Conservation (phyloP, 805 yeast species). For the Myxozyma melibiosi region DNA sequence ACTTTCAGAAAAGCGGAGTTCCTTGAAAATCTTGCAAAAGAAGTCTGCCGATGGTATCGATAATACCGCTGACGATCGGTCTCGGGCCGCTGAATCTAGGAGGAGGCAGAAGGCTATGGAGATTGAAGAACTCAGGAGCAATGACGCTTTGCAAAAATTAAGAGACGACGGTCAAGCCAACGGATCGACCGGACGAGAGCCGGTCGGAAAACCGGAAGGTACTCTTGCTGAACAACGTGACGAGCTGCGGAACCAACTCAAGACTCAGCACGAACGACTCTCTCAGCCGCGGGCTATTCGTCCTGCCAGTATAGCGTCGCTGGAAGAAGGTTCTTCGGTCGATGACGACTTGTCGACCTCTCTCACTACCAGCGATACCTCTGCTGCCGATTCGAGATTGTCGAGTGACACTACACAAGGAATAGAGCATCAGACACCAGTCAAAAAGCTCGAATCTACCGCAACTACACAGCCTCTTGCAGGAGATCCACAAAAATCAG, state of each 20-base stretch:
- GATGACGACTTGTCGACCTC: background rate
- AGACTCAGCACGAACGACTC: conserved; percentile 2
- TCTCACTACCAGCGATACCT: background rate
- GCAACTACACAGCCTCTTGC: too few species aligned
- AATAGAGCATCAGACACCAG: background rate
- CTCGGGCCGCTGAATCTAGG: background rate
- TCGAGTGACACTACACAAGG: background rate
- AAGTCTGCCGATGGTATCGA: background rate
- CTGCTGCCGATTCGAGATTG: background rate
- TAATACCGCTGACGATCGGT: background rate
- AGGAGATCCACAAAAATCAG: background rate
- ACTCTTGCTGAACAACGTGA: background rate
- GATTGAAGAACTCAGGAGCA: background rate
- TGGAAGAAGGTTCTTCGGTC: background rate
- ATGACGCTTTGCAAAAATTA: background rate
- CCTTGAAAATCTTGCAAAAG: background rate
- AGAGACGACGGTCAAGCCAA: background rate
- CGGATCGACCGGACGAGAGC: too few species aligned
- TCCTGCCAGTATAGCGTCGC: conserved; percentile 9
- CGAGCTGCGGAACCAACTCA: background rate
- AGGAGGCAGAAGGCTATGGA: conserved; percentile 6
- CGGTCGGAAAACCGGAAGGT: too few species aligned
- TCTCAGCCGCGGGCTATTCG: conserved; percentile 7
- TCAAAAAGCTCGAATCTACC: too few species aligned
- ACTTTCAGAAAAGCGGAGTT: background rate